Conservation (phyloP, 805 yeast genomes). For the Myxozyma mucilagina region DNA sequence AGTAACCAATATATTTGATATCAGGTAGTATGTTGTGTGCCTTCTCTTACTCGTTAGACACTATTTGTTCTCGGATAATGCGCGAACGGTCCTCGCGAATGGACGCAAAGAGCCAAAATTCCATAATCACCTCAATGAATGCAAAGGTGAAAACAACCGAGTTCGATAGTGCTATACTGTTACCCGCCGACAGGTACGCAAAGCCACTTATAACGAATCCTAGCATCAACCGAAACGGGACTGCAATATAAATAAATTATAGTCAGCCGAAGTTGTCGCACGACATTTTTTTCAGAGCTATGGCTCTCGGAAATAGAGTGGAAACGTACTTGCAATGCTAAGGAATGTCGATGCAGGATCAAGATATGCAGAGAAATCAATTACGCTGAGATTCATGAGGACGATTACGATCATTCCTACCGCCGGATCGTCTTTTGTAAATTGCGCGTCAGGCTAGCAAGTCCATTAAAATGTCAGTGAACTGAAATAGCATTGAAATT, state of each 20-base stretch:
- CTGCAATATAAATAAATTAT: neutral
- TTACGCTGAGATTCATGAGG: constrained; percentile 20
- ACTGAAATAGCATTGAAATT: neutral
- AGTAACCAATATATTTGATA: too few species aligned
- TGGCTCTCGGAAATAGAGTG: neutral
- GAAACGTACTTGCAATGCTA: constrained; percentile 20
- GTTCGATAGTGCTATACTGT: constrained; percentile 24
- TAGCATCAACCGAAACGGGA: constrained; percentile 31
- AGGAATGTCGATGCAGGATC: constrained; percentile 15
- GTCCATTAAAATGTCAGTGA: neutral
- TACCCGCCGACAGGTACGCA: constrained; percentile 23
- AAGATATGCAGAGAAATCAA: constrained; percentile 21
- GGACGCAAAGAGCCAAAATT: constrained; percentile 32
- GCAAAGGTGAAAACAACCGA: constrained; percentile 27
- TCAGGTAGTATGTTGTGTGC: too few species aligned
- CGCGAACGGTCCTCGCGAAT: constrained; percentile 28
- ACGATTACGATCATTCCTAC: constrained; percentile 25
- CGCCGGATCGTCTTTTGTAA: constrained; percentile 25
- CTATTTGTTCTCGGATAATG: constrained; percentile 1
- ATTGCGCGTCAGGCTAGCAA: constrained; percentile 26
- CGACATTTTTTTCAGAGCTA: neutral
- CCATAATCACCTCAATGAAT: constrained; percentile 29
- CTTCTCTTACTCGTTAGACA: neutral
- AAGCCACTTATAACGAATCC: constrained; percentile 25
- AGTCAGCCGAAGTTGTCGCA: neutral